Evolutionary conservation across 768 basidiomycete genomes (phyloP), one percentile per base, ranked within the genome.

Genomic region (Amanita rubescens): DNA sequence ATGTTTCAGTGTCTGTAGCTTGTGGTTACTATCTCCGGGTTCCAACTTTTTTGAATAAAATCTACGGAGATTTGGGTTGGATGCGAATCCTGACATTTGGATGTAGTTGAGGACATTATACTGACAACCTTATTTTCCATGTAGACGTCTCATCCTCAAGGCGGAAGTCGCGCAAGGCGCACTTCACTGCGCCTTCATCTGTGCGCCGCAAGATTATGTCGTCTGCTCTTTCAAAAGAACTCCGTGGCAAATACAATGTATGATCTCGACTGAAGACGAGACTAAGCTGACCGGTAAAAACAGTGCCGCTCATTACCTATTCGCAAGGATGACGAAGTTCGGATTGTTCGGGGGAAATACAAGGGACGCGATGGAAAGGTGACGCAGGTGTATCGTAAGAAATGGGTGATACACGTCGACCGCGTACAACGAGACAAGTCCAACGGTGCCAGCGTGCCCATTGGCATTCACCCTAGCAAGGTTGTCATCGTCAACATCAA

Each of bases 291-390:
- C 27, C 38, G n/a, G 9, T 43, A 32, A 58, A 10, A 17, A 50
- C 61, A 95, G 93, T 74, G 84, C 61, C 94, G 94, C 60, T 91
- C 94, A 55, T 74, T 97, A 56, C 93, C 96, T 53, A 83, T 98
- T 65, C 89, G 96, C 67, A 97, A 97, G 72, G 95, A 97, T 63
- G 95, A 99, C 70, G 95, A 98, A 75, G 95, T 98, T 59, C 78
- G 87, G 67, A 93, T 99, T 63, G 90, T 97, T 56, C 82, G 95
- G 59, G 95, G 95, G 53, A 94, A 95, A 72, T 94, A 96, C 83
- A 96, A 96, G 80, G 95, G 96, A 49, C 84, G 94, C 67, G 95
- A 99, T 79, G 95, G 95, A 65, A 97, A 97, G 77, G 85, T 99
- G 58, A 91, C 90, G 56, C 87, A 94, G 74, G 94, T 97, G 59